Evolutionary conservation across 1,139 yeast species (phyloP), one percentile per base, ranked within the genome.

Genomic region (Debaryomyces sp.): DNA sequence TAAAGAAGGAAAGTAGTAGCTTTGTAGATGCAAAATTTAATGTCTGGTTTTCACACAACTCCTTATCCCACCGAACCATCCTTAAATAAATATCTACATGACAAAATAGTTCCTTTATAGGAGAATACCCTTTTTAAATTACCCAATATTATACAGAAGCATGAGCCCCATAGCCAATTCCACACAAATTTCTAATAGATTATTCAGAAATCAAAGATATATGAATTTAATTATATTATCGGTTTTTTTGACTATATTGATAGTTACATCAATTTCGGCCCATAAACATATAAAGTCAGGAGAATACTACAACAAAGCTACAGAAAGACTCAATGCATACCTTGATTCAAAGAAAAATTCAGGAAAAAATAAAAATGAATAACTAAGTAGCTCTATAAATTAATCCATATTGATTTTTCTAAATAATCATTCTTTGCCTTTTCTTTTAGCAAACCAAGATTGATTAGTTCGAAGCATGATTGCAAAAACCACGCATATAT

Each of bases 361-460:
- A 15, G 26, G 32, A 15, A 30, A 26, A 38, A 35, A 26, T 18
- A 21, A 35, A 24, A n/a, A 38, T 13, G 24, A 30, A 36, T 27
- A 18, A 24, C 22, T 24, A 45, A 26, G 24, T 21, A 32, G 6
- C n/a, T 27, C n/a, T 42, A 48, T 37, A 43, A 32, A 34, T 46
- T 46, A 42, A 67, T 71, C 80, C 80, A 76, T 10, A 74, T 60
- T 24, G 74, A 69, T 54, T 74, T 76, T 55, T 76, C 80, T 47
- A 76, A 63, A 54, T 68, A 72, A 54, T 75, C 79, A 10, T 77
- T 79, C 56, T 75, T 71, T 4, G 77, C 64, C 54, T 75, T 75
- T 50, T 74, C 77, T 53, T 70, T 71, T 35, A 76, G 54, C 29
- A 75, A 57, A 1, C 80, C 80, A 55, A 76, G 62, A 55, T 68